Percentiles rank a stretch among this genome's conserved stretches.
Evolutionary conservation across 768 basidiomycete genomes (phyloP).

Genomic region (Suillus spraguei): DNA sequence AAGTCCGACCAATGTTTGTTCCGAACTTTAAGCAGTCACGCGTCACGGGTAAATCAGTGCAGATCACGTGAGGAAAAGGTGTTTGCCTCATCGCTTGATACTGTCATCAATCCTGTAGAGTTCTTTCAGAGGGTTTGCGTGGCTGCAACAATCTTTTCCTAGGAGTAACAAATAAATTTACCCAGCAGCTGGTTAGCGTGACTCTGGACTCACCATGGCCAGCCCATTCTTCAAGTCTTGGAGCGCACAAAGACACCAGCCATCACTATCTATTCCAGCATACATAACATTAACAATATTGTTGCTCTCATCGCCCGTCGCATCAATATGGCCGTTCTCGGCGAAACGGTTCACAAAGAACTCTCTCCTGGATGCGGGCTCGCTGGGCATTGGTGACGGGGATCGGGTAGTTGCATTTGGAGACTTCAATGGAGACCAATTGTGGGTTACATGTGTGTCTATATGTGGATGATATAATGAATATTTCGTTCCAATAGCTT

Average conservation of each 20-base stretch:
- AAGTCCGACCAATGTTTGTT: too few relatives aligned
- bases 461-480: neutral
- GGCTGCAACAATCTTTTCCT: neutral
- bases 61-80: conserved; percentile 2
- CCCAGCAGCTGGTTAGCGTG: neutral
- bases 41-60: too few relatives aligned
- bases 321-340: conserved; percentile 78
- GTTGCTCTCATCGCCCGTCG: conserved; percentile 24
- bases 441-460: conserved; percentile 52
- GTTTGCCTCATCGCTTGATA: neutral
- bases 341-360: conserved; percentile 86
- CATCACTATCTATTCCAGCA: conserved; percentile 2
- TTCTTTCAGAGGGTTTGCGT: neutral
- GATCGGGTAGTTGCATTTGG: conserved; percentile 86
- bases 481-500: conserved; percentile 46
- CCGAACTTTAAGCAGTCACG: too few relatives aligned
- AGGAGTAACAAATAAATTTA: neutral
- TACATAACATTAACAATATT: conserved; percentile 15
- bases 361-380: conserved; percentile 76
- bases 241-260: conserved; percentile 6
- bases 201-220: neutral
- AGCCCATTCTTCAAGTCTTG: conserved; percentile 7
- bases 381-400: conserved; percentile 73
- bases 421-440: conserved; percentile 96
- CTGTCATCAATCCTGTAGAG: neutral